Evolutionary conservation across 371 early-diverging fungal genomes (phyloP).

Genomic region (Zopfochytrium polystomum): DNA sequence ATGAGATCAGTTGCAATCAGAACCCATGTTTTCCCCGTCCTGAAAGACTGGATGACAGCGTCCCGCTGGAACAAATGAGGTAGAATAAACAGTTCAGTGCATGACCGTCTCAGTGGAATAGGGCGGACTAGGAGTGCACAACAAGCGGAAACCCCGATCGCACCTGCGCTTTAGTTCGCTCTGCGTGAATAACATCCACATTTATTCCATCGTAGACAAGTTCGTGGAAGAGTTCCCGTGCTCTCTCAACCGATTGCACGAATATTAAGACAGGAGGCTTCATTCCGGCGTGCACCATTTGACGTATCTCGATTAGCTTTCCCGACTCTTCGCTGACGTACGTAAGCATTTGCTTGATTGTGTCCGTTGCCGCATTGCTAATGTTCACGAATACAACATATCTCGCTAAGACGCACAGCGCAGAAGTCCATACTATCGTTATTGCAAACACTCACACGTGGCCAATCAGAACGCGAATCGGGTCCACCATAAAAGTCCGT

Average conservation of each 20-base stretch:
- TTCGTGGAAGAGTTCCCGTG: conserved; percentile 88
- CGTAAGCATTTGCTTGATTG: conserved; percentile 84
- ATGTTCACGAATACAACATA: conserved; percentile 1
- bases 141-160: too few species aligned
- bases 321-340: conserved; percentile 93
- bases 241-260: conserved; percentile 94
- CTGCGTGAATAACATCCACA: conserved; percentile 93
- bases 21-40: conserved; percentile 73
- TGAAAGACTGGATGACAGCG: conserved; percentile 88
- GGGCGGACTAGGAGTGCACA: too few species aligned
- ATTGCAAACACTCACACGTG: conserved; percentile 55
- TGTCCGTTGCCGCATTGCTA: conserved; percentile 88
- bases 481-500: conserved; percentile 81
- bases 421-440: not conserved
- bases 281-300: conserved; percentile 74
- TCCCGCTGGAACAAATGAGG: conserved; percentile 62
- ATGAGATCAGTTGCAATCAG: conserved; percentile 87
- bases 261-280: conserved; percentile 92
- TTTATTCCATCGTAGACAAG: conserved; percentile 96
- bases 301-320: conserved; percentile 87
- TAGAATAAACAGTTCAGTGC: conserved; percentile 9
- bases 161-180: conserved; percentile 81
- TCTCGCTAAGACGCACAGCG: conserved; percentile 37
- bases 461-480: conserved; percentile 87
- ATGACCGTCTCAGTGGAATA: too few species aligned